These are phyloP conservation scores for Yamadazyma sp. DNA, from an alignment of 1,139 yeast genomes.

Conservation along the genomic window DNA sequence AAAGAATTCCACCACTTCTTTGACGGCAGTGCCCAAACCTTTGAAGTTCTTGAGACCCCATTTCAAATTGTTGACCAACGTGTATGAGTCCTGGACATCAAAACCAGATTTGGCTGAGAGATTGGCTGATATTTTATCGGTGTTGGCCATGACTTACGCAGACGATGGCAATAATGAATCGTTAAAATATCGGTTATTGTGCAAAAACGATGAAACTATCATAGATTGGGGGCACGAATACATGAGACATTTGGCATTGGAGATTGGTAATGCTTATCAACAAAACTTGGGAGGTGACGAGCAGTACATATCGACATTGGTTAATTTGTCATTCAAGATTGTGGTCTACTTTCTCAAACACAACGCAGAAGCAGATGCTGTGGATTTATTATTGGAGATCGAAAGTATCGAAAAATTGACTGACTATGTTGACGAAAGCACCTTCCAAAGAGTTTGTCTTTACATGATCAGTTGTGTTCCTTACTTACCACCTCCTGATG, in stretches of 20 bases:
- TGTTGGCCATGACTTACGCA: constrained; percentile 92
- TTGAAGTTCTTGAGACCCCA: constrained; percentile 91
- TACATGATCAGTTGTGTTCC: constrained; percentile 97
- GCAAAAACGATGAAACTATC: constrained; percentile 51
- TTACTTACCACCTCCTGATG: constrained; percentile 93
- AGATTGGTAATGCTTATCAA: constrained; percentile 85
- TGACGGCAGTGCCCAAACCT: constrained; percentile 99
- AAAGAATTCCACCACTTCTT: constrained; percentile 91
- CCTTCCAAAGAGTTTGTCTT: constrained; percentile 85
- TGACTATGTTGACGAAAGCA: constrained; percentile 79
- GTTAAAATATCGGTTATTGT: constrained; percentile 73
- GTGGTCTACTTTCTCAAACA: constrained; percentile 91
- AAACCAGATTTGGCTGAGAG: constrained; percentile 21
- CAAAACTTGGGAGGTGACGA: constrained; percentile 62
- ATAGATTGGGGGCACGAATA: constrained; percentile 98
- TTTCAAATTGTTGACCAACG: constrained; percentile 62
- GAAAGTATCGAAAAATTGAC: constrained; percentile 84
- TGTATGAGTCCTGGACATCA: constrained; percentile 65
- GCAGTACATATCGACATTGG: constrained; percentile 43
- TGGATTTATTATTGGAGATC: constrained; percentile 84
- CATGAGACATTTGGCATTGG: constrained; percentile 91
- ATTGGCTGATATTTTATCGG: constrained; percentile 84
- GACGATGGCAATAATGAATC: constrained; percentile 83
- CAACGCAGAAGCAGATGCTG: constrained; percentile 98
- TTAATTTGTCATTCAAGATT: constrained; percentile 69